Evolutionary conservation across 176 grass and related monocot genomes (phyloP), one percentile per base, ranked within the genome.

Genomic region (Metroxylon sagu): DNA sequence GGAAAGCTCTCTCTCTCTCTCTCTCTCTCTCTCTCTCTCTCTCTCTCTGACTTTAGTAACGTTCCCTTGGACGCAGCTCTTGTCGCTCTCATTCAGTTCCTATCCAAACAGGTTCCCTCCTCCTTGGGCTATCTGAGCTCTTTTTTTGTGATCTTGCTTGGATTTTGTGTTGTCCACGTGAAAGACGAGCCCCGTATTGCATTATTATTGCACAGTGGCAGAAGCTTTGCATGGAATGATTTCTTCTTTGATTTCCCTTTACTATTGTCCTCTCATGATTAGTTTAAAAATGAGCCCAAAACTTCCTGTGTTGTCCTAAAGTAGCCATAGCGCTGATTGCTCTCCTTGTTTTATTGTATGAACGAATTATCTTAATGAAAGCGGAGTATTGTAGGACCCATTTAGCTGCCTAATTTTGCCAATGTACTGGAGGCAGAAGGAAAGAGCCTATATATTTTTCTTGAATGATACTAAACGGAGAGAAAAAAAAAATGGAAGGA

Each of bases 161-260:
- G 31, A 67, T 57, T 76, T 67, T 76, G 73, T 35, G 73, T 31
- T 67, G 28, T 53, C 53, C 72, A 67, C 49, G 72, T 76, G 72
- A 67, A 67, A 23, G 61, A 59, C 31, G 31, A 67, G 52, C 49
- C n/a, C 54, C 29, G n/a, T n/a, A 39, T 39, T 39, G 35, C 35
- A 39, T 39, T 39, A 39, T 39, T 39, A 10, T 39, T 39, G 35
- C 12, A 2, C 35, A 3, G 35, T 43, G 7, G 8, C 35, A 43
- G 8, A 43, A 43, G 8, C 7, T 12, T 43, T 43, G 35, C 35
- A 12, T 43, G 35, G 35, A 43, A 3, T 43, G 35, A 6, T 10
- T 43, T 43, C 12, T 10, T 2, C 12, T 14, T 43, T 43, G 10
- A 2, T 43, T 14, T 43, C 35, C 35, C 2, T 43, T 10, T 3